Base-by-base conservation (phyloP, 192 early-diverging fungal genomes). In the Linnemannia elongata region DNA sequence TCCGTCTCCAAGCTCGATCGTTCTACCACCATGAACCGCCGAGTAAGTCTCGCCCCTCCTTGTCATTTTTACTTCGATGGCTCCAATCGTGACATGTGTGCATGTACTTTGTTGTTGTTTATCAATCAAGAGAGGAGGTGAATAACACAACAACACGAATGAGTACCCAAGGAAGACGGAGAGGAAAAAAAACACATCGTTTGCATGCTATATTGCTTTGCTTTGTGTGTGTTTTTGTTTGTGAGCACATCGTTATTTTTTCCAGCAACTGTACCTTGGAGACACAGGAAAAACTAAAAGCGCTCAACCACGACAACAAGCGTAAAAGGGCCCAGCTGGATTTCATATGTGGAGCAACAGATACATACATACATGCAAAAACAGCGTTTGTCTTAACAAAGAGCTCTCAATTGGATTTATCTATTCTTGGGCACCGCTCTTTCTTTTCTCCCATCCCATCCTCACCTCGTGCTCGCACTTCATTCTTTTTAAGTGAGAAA, bases 21-120 rank as follows among this genome's bases (percentile, higher is more conserved):
- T 47, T 66, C 75, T n/a, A 66, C 85, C 24, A 87, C 85, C 3
- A 81, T 87, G 85, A 81, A 81, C 71, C 85, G 85, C 78, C 77
- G 85, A 57, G 85, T 87, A 75, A 60, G 85, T 80, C 44, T 57
- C 45, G 15, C 35, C 36, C 39, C 38, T 24, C 45, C 33, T 70
- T 10, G 38, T 42, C 20, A 30, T 63, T 9, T 3, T 22, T 52
- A 18, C 22, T 52, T 52, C 20, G 27, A 33, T 33, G 60, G 0
- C 13, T 60, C 7, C n/a, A 60, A 60, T 27, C 55, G 30, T 13
- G 12, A 15, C 27, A 66, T 15, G 30, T 60, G 57, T 30, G 12
- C 12, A 33, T 66, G 60, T 33, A 10, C 27, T 66, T 66, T 33
- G 10, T 63, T 63, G 44, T 45, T 60, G 60, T 9, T 63, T 63